Percentiles rank a stretch among this genome's conserved stretches.
Evolutionary conservation across 2,329 filamentous ascomycete species (phyloP).

Genomic region (Colletotrichum tabaci): DNA sequence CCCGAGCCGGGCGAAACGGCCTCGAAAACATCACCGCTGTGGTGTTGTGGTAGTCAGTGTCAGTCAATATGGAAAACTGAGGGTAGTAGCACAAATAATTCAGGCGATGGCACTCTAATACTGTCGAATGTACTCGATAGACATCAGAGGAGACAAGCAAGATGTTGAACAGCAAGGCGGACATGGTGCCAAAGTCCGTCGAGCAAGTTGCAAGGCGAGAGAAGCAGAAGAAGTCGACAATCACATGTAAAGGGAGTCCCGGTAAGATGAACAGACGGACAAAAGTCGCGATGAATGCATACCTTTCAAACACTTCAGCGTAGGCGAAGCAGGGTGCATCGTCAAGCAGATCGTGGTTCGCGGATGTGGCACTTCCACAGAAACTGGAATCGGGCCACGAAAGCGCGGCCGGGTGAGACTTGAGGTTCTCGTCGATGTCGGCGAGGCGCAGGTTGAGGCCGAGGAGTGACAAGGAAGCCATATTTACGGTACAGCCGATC

Average conservation of each 20-base stretch:
- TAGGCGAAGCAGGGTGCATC: conserved; percentile 36
- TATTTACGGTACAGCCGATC: conserved; percentile 9
- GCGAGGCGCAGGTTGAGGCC: conserved; percentile 38
- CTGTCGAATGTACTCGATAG: too few species aligned
- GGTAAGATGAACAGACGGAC: background rate
- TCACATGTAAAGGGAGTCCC: background rate
- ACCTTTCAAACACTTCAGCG: conserved; percentile 46
- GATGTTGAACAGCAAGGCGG: background rate
- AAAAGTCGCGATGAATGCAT: conserved; percentile 9
- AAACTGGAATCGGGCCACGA: conserved; percentile 10
- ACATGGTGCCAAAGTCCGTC: background rate
- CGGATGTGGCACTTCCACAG: background rate
- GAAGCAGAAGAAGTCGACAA: background rate
- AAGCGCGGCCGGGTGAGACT: conserved; percentile 21
- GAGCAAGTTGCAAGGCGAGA: background rate
- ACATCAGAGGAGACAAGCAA: too few species aligned
- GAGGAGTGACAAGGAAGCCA: conserved; percentile 24
- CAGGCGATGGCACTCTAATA: background rate
- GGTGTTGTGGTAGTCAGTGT: background rate
- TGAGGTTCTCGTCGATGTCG: conserved; percentile 36
- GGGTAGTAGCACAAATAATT: background rate
- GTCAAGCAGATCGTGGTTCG: conserved; percentile 16
- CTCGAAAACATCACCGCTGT: conserved; percentile 46
- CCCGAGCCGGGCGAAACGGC: conserved; percentile 49
- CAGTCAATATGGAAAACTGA: conserved; percentile 4